Conservation (phyloP, 768 basidiomycete species). For the Boletus reticuloceps region DNA sequence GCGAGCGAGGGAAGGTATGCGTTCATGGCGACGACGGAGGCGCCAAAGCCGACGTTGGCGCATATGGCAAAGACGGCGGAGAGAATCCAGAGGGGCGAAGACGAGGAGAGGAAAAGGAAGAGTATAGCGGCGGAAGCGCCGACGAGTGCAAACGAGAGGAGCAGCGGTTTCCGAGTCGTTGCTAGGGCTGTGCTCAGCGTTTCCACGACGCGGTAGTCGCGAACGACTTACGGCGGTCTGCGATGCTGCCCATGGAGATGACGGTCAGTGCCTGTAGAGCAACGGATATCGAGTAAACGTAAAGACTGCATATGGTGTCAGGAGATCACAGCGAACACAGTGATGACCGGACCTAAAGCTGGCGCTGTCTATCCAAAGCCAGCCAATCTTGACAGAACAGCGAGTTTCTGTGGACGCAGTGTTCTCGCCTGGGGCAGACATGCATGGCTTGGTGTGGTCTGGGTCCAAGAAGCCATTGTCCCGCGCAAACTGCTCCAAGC, state of each 20-base stretch:
- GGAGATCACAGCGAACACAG: not conserved
- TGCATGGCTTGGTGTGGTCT: conserved; percentile 61
- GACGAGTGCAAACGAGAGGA: conserved; percentile 68
- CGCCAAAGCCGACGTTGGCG: conserved; percentile 86
- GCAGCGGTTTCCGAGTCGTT: conserved; percentile 70
- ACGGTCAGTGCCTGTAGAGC: conserved; percentile 91
- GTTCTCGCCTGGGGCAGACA: conserved; percentile 10
- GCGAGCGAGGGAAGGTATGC: conserved; percentile 80
- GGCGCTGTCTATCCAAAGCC: conserved; percentile 87
- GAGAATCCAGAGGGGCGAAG: conserved; percentile 66
- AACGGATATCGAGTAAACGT: conserved; percentile 85
- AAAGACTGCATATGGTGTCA: conserved; percentile 52
- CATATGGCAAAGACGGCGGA: conserved; percentile 67
- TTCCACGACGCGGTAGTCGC: too few relatives aligned
- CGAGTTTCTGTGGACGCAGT: conserved; percentile 29
- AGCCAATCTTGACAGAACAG: conserved; percentile 81
- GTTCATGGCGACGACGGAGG: conserved; percentile 86
- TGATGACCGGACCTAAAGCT: conserved; percentile 71
- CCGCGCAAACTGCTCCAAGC: conserved; percentile 83
- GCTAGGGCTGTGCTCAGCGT: conserved; percentile 38
- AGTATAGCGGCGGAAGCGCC: conserved; percentile 67
- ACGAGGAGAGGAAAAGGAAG: conserved; percentile 73
- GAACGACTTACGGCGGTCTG: conserved; percentile 75
- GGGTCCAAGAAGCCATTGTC: conserved; percentile 83
- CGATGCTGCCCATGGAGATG: conserved; percentile 90